Base-by-base conservation (phyloP, 2,329 filamentous ascomycete genomes). In the Colletotrichum karsti region DNA sequence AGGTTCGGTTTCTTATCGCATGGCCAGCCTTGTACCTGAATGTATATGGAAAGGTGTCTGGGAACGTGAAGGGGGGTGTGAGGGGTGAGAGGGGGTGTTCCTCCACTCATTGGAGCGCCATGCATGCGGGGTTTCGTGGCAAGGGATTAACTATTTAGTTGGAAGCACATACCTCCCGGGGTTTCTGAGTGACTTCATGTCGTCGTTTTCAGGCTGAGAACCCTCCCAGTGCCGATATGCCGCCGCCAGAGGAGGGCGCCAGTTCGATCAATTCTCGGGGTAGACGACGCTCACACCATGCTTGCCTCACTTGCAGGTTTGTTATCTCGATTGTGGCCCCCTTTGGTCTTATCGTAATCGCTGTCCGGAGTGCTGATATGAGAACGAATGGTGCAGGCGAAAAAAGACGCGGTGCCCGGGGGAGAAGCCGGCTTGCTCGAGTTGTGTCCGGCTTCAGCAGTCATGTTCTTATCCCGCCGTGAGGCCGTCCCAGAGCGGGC, bases 351-450 rank as follows among this genome's bases (percentile, higher is more conserved):
- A 39, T 48, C 56, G 41, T 18, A 18, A 28, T 39, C 55, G 50
- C 24, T 15, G 46, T 30, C 24, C 26, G 26, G 46, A n/a, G 15
- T 28, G 46, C 26, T 50, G 46, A 8, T 33, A 5, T 44, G 39
- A n/a, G n/a, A n/a, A 46, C 44, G 28, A 18, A 30, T 54, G 12
- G 18, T 24, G 55, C 60, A 82, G 83, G 73, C 75, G 83, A 59
- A 86, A 86, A 72, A 86, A 86, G 72, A 85, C 81, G 3, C 80
- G 84, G 35, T 86, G 84, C 72, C 84, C 84, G 0, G 84, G 83
- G 7, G 84, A 86, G 73, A 84, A 82, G 71, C 84, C 84, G 5
- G 78, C 81, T 1, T 86, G 84, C 65, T 86, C 84, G 9, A 85
- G 83, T 71, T 86, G 84, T 71, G 76, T 81, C 10, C 81, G 84